phyloP scores from a whole-genome alignment of 2,329 filamentous ascomycete species.

The Sclerotinia spermophila region DNA sequence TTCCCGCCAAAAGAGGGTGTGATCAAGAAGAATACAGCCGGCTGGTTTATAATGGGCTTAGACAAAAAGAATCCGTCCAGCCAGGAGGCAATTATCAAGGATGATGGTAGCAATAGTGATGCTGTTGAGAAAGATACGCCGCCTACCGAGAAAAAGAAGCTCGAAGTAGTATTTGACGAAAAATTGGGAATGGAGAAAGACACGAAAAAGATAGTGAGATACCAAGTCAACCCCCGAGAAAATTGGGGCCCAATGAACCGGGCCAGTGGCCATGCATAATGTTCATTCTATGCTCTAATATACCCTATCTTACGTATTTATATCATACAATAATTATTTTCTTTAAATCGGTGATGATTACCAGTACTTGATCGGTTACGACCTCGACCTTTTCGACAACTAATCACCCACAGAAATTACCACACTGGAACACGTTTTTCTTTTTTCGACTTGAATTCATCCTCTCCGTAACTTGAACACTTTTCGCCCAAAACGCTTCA shows the following conservation, averaged over 20 bases:
- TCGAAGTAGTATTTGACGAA: conserved; percentile 71
- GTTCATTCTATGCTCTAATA: neutral
- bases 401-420: neutral
- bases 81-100: conserved; percentile 19
- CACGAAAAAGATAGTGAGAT: conserved; percentile 70
- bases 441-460: neutral
- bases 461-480: neutral
- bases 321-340: neutral
- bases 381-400: neutral
- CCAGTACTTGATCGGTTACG: neutral
- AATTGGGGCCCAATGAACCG: conserved; percentile 77
- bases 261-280: conserved; percentile 29
- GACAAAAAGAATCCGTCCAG: conserved; percentile 26
- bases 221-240: conserved; percentile 83
- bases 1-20: conserved; percentile 70
- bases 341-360: neutral
- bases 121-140: conserved; percentile 3
- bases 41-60: conserved; percentile 62
- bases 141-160: conserved; percentile 34
- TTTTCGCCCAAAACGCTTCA: conserved; percentile 1
- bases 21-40: conserved; percentile 66
- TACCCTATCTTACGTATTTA: neutral
- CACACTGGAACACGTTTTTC: neutral
- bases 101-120: conserved; percentile 12
- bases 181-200: conserved; percentile 66